Base-by-base conservation (phyloP, 2,329 filamentous ascomycete species). In the Trichophyton simii region DNA sequence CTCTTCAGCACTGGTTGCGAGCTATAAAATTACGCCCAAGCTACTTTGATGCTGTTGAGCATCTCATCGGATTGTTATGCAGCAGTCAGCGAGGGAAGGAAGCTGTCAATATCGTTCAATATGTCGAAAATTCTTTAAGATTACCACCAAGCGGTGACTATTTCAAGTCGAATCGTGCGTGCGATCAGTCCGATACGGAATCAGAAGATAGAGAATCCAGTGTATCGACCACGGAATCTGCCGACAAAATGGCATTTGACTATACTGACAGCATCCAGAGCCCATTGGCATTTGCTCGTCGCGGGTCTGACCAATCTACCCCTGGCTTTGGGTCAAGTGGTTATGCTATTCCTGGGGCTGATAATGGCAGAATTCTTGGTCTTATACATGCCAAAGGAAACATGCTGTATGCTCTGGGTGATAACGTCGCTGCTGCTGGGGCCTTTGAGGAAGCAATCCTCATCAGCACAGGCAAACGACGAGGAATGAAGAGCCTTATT, bases 341-440 rank as follows among this genome's bases (percentile, higher is more conserved):
- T 15, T 97, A 95, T 72, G 83, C 85, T 13, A 86, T 99, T 50
- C 83, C 91, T 3, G 91, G 87, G 1, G 84, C 82, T 50, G 94
- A 99, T 67, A 97, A 96, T 71, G 94, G 92, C 7, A 84, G 94
- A 63, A 90, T 99, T 69, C 81, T 99, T 52, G 88, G 91, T n/a
- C 80, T 99, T 15, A 85, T 97, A 46, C 94, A 99, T 74, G 91
- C 92, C 20, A 99, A 97, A 73, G 94, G 92, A n/a, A 97, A 97
- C 65, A 95, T 97, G 87, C 80, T 97, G 1, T 99, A 99, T 74
- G 85, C 89, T 28, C 77, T 95, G 34, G 92, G 92, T 54, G 87
- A 96, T 66, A 88, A 94, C 65, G 79, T 81, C 44, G 83, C 81
- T 46, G 94, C 94, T 48, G 91, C 92, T 0, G 83, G 85, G 67